Evolutionary conservation across 2,329 filamentous ascomycete species (phyloP).

Genomic region (Xylaria digitata): DNA sequence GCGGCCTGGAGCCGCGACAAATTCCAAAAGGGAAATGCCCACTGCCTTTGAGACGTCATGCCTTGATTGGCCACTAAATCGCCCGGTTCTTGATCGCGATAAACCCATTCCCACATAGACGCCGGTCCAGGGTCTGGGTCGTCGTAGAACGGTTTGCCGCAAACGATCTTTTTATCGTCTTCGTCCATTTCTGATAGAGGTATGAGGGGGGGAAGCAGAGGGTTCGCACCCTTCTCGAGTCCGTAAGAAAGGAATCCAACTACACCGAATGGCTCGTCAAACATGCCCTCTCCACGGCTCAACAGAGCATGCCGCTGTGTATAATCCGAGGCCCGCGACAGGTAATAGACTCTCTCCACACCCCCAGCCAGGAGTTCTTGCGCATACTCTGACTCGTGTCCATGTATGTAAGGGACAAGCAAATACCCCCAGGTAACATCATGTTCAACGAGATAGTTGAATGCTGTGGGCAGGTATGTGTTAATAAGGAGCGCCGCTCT

Average conservation of each 20-base stretch:
- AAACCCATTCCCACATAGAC: constrained; percentile 26
- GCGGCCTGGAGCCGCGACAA: background rate
- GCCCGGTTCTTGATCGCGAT: background rate
- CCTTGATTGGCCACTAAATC: background rate
- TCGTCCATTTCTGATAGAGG: constrained; percentile 8
- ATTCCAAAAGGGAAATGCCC: constrained; percentile 27
- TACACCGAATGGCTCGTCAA: background rate
- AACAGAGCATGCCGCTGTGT: constrained; percentile 7
- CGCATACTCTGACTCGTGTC: background rate
- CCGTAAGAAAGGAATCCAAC: background rate
- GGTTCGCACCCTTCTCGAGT: background rate
- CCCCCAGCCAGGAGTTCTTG: constrained; percentile 1
- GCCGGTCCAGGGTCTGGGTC: constrained; percentile 26
- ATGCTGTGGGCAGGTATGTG: constrained; percentile 13
- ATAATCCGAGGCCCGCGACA: constrained; percentile 7
- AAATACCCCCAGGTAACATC: constrained; percentile 34
- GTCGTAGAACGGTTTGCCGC: constrained; percentile 8
- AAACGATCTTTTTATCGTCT: background rate
- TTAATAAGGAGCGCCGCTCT: background rate
- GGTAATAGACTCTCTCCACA: constrained; percentile 4
- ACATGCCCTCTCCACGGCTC: background rate
- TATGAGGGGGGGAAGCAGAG: background rate
- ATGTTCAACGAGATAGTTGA: constrained; percentile 29
- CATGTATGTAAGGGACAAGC: background rate
- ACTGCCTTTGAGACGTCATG: background rate